phyloP scores from a whole-genome alignment of 2,329 filamentous ascomycete species.

The Cryphonectria naterciae region DNA sequence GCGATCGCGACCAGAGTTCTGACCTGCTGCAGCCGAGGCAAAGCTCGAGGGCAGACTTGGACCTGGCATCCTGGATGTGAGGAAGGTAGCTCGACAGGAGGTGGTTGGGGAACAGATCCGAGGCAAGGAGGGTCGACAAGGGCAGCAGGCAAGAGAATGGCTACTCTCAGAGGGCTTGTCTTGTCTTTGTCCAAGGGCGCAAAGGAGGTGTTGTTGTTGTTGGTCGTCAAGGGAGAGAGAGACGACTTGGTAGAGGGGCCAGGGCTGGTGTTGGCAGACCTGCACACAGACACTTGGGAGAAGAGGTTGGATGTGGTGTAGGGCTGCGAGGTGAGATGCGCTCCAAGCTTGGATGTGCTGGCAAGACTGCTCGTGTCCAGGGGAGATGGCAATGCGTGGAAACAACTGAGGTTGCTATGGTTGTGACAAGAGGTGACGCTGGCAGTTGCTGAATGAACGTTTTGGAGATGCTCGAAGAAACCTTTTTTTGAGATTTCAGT shows the following conservation, averaged over 20 bases:
- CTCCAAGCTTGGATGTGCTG: neutral
- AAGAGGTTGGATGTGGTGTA: neutral
- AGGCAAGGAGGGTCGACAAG: neutral
- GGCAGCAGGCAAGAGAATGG: neutral
- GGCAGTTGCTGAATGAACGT: constrained; percentile 9
- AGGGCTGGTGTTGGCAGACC: neutral
- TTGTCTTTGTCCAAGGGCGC: neutral
- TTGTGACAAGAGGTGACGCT: neutral
- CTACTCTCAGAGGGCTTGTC: neutral
- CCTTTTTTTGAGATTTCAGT: constrained; percentile 14
- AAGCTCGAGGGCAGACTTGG: constrained; percentile 78
- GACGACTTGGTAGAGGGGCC: neutral
- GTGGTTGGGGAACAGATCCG: neutral
- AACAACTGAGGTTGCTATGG: neutral
- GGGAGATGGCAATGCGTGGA: neutral
- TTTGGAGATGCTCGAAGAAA: constrained; percentile 14
- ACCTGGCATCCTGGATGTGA: constrained; percentile 59
- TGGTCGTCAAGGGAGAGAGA: neutral
- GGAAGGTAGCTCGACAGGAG: constrained; percentile 11
- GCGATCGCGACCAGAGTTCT: constrained; percentile 65
- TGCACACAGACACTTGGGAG: neutral
- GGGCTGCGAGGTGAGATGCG: too few species aligned
- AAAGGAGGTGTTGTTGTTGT: neutral
- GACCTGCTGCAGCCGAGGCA: constrained; percentile 80
- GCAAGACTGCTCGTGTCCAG: neutral